Conservation (phyloP, 352 stramenopile genomes). For the Elongisporangium senticosum region DNA sequence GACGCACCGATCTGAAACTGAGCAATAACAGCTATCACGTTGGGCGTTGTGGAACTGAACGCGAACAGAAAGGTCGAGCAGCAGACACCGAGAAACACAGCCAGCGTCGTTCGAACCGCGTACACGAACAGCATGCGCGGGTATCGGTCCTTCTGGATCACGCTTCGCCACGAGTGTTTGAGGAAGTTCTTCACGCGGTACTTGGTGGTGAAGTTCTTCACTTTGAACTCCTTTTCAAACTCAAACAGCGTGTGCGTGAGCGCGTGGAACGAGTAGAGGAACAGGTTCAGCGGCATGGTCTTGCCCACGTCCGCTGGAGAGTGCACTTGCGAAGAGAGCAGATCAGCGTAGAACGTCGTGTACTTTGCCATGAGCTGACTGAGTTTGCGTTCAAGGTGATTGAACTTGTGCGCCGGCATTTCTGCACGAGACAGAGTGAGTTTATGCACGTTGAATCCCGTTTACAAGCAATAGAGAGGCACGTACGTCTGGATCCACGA, state of each 20-base stretch:
- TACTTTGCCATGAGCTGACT: conserved; percentile 56
- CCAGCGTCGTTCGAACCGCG: conserved; percentile 55
- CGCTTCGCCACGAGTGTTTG: conserved; percentile 28
- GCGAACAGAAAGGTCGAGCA: conserved; percentile 68
- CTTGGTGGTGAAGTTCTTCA: conserved; percentile 55
- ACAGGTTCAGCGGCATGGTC: conserved; percentile 73
- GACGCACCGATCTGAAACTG: conserved; percentile 46
- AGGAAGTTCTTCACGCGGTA: conserved; percentile 53
- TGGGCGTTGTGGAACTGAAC: conserved; percentile 60
- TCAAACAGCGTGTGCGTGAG: conserved; percentile 56
- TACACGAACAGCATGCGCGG: conserved; percentile 40
- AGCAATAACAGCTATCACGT: conserved; percentile 64
- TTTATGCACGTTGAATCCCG: conserved; percentile 15
- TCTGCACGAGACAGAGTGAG: conserved; percentile 12
- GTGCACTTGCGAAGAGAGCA: conserved; percentile 34
- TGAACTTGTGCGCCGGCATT: conserved; percentile 45
- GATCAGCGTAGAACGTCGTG: conserved; percentile 41
- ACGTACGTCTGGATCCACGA: conserved; percentile 12
- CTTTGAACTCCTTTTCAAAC: conserved; percentile 64
- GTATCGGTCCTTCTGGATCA: conserved; percentile 41
- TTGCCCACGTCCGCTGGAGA: conserved; percentile 45
- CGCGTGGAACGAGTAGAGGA: conserved; percentile 75
- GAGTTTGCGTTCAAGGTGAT: conserved; percentile 42
- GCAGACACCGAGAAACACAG: conserved; percentile 48
- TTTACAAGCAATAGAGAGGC: conserved; percentile 2